Base-by-base conservation (phyloP, 2,329 filamentous ascomycete genomes). In the Claviceps spartinae region DNA sequence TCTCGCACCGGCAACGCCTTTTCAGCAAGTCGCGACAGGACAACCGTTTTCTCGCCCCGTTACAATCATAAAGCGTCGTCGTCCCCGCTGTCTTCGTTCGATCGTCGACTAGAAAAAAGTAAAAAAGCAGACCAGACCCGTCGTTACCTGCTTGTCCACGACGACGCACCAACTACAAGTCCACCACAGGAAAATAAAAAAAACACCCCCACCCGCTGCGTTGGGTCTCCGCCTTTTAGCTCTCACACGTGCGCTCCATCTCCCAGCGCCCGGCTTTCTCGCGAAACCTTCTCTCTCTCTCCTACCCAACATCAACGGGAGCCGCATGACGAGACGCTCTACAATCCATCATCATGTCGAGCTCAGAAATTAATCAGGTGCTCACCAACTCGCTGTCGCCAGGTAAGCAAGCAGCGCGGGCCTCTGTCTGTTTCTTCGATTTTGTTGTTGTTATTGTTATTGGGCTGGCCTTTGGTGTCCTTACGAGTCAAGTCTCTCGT, bases 291-390 rank as follows among this genome's bases (percentile, higher is more conserved):
- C 46, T 42, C 18, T 38, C 22, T 38, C 16, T 38, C 30, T 42
- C 44, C 34, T 36, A 47, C 24, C 11, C 46, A 50, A 37, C 51
- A 57, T 58, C 58, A 61, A 60, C 57, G 57, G 55, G 58, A 61
- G 56, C 63, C 66, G 66, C 64, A 69, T 69, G 67, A 66, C 64
- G 63, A 66, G 57, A 60, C 61, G 58, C 54, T 56, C 56, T 52
- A 55, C 59, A 59, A 61, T 63, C 65, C 64, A 62, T 66, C 69
- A 76, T 66, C 70, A 88, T 81, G 78, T 79, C 77, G 71, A 79
- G 75, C 76, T 74, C 94, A 86, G 88, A 97, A 76, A 94, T 97
- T 77, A 95, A 91, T 77, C 85, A 89, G 75, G 91, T 98, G 76
- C 86, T 98, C 77, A 83, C 88, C 73, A 91, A 90, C 77, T 97